phyloP scores from a whole-genome alignment of 345 rosid genomes.

The Cardamine resedifolia region DNA sequence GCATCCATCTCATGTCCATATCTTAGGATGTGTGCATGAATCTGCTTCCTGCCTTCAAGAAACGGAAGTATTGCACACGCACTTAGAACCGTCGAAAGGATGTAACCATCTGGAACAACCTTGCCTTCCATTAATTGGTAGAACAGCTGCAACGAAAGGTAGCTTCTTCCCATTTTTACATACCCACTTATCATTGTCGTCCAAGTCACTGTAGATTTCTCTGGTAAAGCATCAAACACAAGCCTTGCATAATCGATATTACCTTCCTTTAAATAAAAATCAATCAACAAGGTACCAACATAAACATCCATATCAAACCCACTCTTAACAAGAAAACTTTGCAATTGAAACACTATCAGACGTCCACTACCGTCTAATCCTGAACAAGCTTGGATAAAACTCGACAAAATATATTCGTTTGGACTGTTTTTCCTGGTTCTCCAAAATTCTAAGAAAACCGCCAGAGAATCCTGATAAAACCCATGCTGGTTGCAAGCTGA shows the following conservation, averaged over 20 bases:
- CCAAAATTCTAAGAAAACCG: constrained; percentile 47
- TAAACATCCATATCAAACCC: constrained; percentile 62
- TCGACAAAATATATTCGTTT: constrained; percentile 67
- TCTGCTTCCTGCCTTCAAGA: constrained; percentile 64
- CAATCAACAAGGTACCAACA: constrained; percentile 69
- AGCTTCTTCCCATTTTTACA: constrained; percentile 57
- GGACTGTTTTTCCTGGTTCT: constrained; percentile 43
- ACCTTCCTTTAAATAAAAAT: constrained; percentile 52
- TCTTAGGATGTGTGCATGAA: constrained; percentile 67
- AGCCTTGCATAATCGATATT: constrained; percentile 53
- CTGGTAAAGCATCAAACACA: constrained; percentile 56
- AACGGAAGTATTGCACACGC: constrained; percentile 57
- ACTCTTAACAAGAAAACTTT: constrained; percentile 49
- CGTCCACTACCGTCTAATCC: constrained; percentile 35
- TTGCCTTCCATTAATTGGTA: constrained; percentile 41
- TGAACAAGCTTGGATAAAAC: constrained; percentile 56
- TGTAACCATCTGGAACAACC: constrained; percentile 51
- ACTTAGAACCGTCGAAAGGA: constrained; percentile 59
- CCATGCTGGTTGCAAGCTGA: constrained; percentile 58
- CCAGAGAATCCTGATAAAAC: constrained; percentile 45
- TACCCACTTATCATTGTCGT: constrained; percentile 65
- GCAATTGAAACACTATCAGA: constrained; percentile 51
- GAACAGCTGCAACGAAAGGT: constrained; percentile 51
- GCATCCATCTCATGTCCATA: constrained; percentile 58
- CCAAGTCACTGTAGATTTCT: constrained; percentile 63